Base-by-base conservation (phyloP, 2,329 filamentous ascomycete genomes). In the Colletotrichum simmondsii region DNA sequence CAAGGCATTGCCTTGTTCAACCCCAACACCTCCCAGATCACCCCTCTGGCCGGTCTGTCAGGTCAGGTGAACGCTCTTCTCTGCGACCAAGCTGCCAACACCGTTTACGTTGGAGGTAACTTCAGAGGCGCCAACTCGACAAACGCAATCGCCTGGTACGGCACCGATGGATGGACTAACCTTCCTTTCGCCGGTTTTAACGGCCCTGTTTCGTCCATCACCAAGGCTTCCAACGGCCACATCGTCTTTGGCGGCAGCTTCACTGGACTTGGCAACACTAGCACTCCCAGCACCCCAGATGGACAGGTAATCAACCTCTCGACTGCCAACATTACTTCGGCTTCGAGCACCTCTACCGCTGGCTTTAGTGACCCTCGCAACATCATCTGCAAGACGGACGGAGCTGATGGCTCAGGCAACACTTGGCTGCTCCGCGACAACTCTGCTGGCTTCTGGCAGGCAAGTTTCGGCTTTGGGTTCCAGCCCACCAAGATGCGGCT, bases 151-250 rank as follows among this genome's bases (percentile, higher is more conserved):
- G 90, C 93, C 14, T 98, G 95, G 95, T 87, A 89, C 28, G 86
- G 86, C 30, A 89, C 86, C 11, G 85, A 90, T 35, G 91, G 90
- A 61, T 98, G 94, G 92, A 89, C 89, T 24, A 93, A 94, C 78
- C 85, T 99, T 69, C 93, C 96, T 2, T 99, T 99, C 85, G 91
- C 92, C 53, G 97, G 97, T 26, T 97, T 99, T 84, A 98, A 98
- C 83, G 95, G 95, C 30, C 94, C 94, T 2, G 95, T 99, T 64
- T 90, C 91, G 74, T 93, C 95, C 49, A 98, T 99, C 76, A 88
- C 91, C 63, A 95, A 94, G 83, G 90, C 92, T 24, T 87, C 92
- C 1, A 93, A 94, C 77, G 94, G 94, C 10, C 93, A 97, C 79
- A 94, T 99, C 75, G 90, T 98, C 68, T 99, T 98, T 80, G 97